phyloP scores from a whole-genome alignment of 495 filamentous ascomycete species.

The Trichoderma gamsii region DNA sequence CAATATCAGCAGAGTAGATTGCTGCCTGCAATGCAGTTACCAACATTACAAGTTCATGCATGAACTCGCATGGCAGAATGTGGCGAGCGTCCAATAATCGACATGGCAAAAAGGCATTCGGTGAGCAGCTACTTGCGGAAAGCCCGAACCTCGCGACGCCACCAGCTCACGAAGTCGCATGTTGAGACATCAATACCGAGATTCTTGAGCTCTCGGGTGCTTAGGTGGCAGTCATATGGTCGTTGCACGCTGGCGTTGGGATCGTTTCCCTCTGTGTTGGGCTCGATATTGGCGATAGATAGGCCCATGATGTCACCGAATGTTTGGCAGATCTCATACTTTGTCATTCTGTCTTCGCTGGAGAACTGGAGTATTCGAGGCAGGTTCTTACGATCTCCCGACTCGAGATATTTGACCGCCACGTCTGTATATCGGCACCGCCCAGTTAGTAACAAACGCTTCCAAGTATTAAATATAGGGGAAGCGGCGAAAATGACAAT shows the following conservation, averaged over 20 bases:
- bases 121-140: constrained; percentile 35
- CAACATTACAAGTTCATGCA: too few species aligned
- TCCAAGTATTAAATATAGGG: neutral
- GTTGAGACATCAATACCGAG: constrained; percentile 72
- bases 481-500: neutral
- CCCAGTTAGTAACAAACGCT: neutral
- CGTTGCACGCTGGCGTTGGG: constrained; percentile 67
- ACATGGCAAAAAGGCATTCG: neutral
- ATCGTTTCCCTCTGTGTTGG: constrained; percentile 70
- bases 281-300: constrained; percentile 60
- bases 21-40: too few species aligned
- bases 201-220: constrained; percentile 66
- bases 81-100: neutral
- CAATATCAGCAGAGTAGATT: neutral
- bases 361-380: constrained; percentile 81
- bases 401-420: constrained; percentile 56
- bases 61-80: neutral
- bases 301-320: constrained; percentile 78
- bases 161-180: constrained; percentile 76
- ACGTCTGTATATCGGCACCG: constrained; percentile 38
- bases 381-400: constrained; percentile 35
- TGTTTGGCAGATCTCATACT: constrained; percentile 81
- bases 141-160: constrained; percentile 51
- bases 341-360: constrained; percentile 80
- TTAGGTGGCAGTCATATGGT: constrained; percentile 86